Percentiles rank a stretch among this genome's conserved stretches.
Conservation (phyloP, 371 early-diverging fungal species). For the Mucor sp. region DNA sequence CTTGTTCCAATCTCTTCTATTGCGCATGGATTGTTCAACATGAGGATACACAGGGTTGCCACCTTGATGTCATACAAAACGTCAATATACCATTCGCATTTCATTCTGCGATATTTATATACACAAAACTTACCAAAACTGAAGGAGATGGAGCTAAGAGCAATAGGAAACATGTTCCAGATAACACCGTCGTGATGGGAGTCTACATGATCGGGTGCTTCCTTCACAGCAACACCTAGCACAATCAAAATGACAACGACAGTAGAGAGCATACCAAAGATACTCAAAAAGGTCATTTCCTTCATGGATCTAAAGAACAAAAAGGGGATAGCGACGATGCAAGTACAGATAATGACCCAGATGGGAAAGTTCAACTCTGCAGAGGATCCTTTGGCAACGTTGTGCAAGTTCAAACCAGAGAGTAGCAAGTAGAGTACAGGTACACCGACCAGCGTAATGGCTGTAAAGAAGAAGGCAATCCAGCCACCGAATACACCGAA, state of each 20-base stretch:
- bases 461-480: conserved; percentile 65
- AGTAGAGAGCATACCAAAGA: conserved; percentile 33
- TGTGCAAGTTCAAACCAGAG: conserved; percentile 62
- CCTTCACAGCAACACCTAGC: conserved; percentile 22
- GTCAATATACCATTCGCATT: neutral
- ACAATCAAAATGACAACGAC: conserved; percentile 33
- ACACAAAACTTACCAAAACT: conserved; percentile 46
- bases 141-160: conserved; percentile 61
- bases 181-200: conserved; percentile 42
- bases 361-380: conserved; percentile 37
- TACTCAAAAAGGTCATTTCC: conserved; percentile 66
- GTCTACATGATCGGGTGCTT: conserved; percentile 16
- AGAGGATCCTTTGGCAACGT: conserved; percentile 34
- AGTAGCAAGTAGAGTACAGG: conserved; percentile 75
- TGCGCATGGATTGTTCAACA: conserved; percentile 79
- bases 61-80: conserved; percentile 9
- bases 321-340: conserved; percentile 69
- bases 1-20: conserved; percentile 74
- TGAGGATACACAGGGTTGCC: conserved; percentile 49
- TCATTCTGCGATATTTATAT: neutral
- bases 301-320: conserved; percentile 71
- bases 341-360: conserved; percentile 68
- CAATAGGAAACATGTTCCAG: conserved; percentile 58
- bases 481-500: conserved; percentile 68
- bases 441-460: conserved; percentile 66